Evolutionary conservation across 2,329 filamentous ascomycete species (phyloP).

Genomic region (Cercospora zeae-maydis): DNA sequence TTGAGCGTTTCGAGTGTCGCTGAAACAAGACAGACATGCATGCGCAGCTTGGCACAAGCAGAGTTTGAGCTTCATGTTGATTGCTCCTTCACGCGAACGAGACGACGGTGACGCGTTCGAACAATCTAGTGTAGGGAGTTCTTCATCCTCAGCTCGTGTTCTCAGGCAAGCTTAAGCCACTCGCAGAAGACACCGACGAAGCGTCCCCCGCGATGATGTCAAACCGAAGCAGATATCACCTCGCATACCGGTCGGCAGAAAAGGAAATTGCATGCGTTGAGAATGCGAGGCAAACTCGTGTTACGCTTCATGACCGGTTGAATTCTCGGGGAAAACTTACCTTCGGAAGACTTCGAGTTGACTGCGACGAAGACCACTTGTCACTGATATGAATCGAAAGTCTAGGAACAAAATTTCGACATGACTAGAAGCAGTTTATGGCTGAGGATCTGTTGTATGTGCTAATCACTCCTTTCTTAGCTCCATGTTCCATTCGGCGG

Average conservation of each 20-base stretch:
- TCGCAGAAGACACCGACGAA: not conserved
- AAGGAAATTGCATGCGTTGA: not conserved
- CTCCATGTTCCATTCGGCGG: slow-evolving; percentile 40
- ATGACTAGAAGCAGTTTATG: not conserved
- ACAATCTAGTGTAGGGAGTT: not conserved
- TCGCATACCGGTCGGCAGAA: not conserved
- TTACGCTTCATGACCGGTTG: too few species aligned
- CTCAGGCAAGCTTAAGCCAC: not conserved
- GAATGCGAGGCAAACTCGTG: not conserved
- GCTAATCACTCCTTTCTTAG: not conserved
- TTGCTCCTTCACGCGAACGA: not conserved
- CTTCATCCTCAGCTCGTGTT: not conserved
- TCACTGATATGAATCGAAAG: too few species aligned
- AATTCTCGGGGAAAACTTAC: too few species aligned
- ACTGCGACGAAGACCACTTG: too few species aligned
- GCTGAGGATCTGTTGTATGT: not conserved
- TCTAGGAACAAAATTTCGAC: not conserved
- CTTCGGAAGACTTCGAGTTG: too few species aligned
- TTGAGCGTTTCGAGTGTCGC: too few species aligned
- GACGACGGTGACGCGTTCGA: not conserved
- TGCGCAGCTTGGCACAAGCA: not conserved
- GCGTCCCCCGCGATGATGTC: not conserved
- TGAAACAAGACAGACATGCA: not conserved
- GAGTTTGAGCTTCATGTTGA: not conserved
- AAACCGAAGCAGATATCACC: not conserved